Evolutionary conservation across 1,139 yeast species (phyloP).

Genomic region (Wickerhamiella infanticola): DNA sequence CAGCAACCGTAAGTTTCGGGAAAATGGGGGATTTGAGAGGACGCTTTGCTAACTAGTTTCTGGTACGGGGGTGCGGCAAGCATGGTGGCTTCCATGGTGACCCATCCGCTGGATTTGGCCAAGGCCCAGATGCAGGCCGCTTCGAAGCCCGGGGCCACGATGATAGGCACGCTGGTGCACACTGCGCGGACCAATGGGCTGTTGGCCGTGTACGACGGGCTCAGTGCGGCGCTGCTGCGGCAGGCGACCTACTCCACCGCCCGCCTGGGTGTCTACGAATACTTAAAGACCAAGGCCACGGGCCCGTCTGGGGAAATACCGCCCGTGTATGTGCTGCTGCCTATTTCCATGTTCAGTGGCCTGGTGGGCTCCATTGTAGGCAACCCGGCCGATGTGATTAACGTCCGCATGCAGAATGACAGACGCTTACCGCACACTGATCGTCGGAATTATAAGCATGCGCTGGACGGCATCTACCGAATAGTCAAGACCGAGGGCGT

Average conservation of each 20-base stretch:
- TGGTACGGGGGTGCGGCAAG: conserved; percentile 26
- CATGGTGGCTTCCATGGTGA: conserved; percentile 27
- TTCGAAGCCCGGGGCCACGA: conserved; percentile 38
- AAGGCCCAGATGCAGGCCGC: conserved; percentile 75
- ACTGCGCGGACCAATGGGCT: conserved; percentile 54
- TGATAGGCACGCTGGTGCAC: conserved; percentile 42
- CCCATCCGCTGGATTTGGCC: conserved; percentile 72
- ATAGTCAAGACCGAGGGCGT: conserved; percentile 49
- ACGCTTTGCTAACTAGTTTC: conserved; percentile 4
- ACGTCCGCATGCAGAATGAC: conserved; percentile 86
- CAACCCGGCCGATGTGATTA: conserved; percentile 77
- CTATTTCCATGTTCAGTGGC: conserved; percentile 74
- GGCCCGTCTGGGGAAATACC: conserved; percentile 26
- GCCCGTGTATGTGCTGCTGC: conserved; percentile 38
- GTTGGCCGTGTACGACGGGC: conserved; percentile 57
- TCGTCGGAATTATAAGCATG: conserved; percentile 64
- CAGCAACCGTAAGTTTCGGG: conserved; percentile 1
- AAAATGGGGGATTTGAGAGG: neutral
- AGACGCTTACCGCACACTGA: conserved; percentile 47
- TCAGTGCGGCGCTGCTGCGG: conserved; percentile 65
- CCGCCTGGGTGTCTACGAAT: conserved; percentile 72
- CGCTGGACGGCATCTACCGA: conserved; percentile 55
- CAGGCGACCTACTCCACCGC: conserved; percentile 84
- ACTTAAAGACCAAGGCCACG: conserved; percentile 37
- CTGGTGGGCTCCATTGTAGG: conserved; percentile 75